These are phyloP conservation scores for Conticribra guillardii DNA, from an alignment of 108 stramenopile genomes.

Conservation along the genomic window DNA sequence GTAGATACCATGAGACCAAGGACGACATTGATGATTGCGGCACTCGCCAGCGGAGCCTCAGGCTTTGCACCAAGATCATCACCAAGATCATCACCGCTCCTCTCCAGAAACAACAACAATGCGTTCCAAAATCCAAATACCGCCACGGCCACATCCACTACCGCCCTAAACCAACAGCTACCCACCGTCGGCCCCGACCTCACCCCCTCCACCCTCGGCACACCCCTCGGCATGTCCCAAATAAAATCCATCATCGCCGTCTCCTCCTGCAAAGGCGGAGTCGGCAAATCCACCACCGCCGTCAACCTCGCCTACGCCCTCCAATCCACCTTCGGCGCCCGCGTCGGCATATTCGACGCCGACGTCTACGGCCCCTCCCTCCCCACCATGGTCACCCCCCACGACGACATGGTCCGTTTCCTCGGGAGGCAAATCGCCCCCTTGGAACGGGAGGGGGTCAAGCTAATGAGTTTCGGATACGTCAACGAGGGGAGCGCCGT, in stretches of 20 bases:
- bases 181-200: neutral
- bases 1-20: neutral
- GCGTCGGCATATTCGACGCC: slow-evolving; percentile 95
- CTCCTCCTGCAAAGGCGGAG: slow-evolving; percentile 93
- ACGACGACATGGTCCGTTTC: slow-evolving; percentile 78
- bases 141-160: neutral
- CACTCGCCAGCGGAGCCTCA: neutral
- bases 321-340: slow-evolving; percentile 69
- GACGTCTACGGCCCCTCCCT: slow-evolving; percentile 96
- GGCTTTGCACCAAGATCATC: neutral
- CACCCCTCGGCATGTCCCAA: slow-evolving; percentile 71
- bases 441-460: slow-evolving; percentile 77
- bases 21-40: neutral
- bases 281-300: slow-evolving; percentile 97
- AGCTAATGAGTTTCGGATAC: slow-evolving; percentile 91
- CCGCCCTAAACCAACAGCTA: neutral
- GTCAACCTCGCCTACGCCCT: slow-evolving; percentile 95
- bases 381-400: slow-evolving; percentile 84
- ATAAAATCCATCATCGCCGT: slow-evolving; percentile 83
- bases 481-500: slow-evolving; percentile 86
- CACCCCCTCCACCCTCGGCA: slow-evolving; percentile 11
- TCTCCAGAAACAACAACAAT: too few species aligned
- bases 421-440: slow-evolving; percentile 83
- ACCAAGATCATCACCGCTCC: neutral
- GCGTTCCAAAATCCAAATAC: too few species aligned